A percentile compares a stretch with the other conserved stretches of the same genome.
phyloP scores from a whole-genome alignment of 371 early-diverging fungal species.

The Furculomyces boomerangus region DNA sequence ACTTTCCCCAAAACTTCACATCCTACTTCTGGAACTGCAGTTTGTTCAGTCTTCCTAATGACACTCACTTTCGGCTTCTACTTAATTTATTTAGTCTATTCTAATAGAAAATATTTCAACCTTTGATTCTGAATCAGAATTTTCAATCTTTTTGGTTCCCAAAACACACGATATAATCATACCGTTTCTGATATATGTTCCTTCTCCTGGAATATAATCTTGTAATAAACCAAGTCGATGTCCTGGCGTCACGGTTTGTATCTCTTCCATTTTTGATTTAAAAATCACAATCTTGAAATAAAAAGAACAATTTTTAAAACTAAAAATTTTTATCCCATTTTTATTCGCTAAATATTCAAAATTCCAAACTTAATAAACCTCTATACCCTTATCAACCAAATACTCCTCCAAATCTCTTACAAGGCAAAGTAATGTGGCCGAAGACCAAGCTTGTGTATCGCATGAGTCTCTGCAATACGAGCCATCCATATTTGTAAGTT shows the following conservation, averaged over 20 bases:
- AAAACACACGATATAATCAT: conserved; percentile 62
- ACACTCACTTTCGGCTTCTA: conserved; percentile 37
- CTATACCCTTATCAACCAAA: neutral
- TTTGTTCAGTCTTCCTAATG: conserved; percentile 42
- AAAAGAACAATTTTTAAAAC: too few relatives aligned
- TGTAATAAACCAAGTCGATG: conserved; percentile 56
- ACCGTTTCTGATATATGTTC: conserved; percentile 61
- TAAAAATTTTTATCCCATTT: too few relatives aligned
- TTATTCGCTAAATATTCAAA: too few relatives aligned
- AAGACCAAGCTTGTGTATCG: conserved; percentile 90
- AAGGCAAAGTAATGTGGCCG: conserved; percentile 28
- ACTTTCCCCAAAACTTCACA: conserved; percentile 67
- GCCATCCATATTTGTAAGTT: conserved; percentile 83
- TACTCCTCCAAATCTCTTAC: conserved; percentile 2
- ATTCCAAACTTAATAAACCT: too few relatives aligned
- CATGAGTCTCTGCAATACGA: conserved; percentile 65
- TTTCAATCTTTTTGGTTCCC: conserved; percentile 32
- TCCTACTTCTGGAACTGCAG: conserved; percentile 68
- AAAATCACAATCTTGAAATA: too few relatives aligned
- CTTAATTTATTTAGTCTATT: neutral
- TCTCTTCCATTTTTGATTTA: neutral
- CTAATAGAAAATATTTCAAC: neutral
- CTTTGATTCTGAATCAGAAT: conserved; percentile 4
- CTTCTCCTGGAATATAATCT: conserved; percentile 50
- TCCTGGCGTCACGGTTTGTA: conserved; percentile 44